Evolutionary conservation across 768 basidiomycete species (phyloP), one percentile per base, ranked within the genome.

Genomic region (Suillus cothurnatus): DNA sequence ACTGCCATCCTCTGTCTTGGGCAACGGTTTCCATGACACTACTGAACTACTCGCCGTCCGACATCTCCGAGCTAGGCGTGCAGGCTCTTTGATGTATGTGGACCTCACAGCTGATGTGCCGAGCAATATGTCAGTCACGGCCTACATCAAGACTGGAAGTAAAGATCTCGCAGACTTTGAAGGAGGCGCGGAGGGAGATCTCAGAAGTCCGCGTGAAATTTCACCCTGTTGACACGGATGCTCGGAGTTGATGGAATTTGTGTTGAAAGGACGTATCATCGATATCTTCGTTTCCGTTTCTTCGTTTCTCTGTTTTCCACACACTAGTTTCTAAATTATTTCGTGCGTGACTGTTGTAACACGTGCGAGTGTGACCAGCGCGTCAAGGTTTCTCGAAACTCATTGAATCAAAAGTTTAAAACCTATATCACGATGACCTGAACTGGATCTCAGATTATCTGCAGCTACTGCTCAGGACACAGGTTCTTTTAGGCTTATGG

Each of bases 41-140:
- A 67, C 73, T 50, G 74, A 70, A 39, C 73, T 91, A 34, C 75
- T 85, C 12, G 82, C 77, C 1, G 73, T 90, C 63, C 79, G 74
- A 62, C 76, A 86, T 64, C 71, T 95, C 64, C 88, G 91, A 47
- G 91, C 93, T 47, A 88, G 88, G 69, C 87, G 90, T 38, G 86
- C 90, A 12, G 92, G 95, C 36, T 93, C 95, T 11, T 76, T 90
- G 66, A 86, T 96, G 66, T 90, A 88, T 63, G 90, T 98, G 8
- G 94, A 98, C 77, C 80, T 98, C 60, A 86, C 84, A 6, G 92
- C 90, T 36, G 84, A 87, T 39, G 91, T 99, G 0, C 84, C 89
- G 19, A 77, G 79, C 8, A 71, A 73, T 8, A 77, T 88, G 72
- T 88, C 86, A 7, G 85, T 94, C 15, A 73, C 75, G 19, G 85